Conservation (phyloP, 2,329 filamentous ascomycete genomes). For the Exophiala alcalophila region DNA sequence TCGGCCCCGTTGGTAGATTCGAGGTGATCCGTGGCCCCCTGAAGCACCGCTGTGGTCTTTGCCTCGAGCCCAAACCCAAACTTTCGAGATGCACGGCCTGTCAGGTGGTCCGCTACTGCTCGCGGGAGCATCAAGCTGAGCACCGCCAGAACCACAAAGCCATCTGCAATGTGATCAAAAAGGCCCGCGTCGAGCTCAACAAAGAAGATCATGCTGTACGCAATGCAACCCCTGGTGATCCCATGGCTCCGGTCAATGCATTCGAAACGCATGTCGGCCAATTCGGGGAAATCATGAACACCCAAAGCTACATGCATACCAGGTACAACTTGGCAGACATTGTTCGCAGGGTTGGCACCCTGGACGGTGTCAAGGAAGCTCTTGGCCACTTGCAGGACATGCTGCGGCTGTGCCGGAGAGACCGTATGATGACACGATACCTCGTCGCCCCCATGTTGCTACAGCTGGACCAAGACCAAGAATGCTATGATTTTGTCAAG, state of each 20-base stretch:
- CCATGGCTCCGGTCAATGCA: slow-evolving; percentile 32
- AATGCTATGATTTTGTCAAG: slow-evolving; percentile 52
- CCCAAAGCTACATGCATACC: slow-evolving; percentile 47
- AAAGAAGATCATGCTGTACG: slow-evolving; percentile 42
- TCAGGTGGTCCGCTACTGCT: slow-evolving; percentile 47
- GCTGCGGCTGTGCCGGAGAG: slow-evolving; percentile 44
- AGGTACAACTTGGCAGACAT: slow-evolving; percentile 36
- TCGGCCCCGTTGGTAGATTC: too few species aligned
- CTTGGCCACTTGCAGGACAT: slow-evolving; percentile 46
- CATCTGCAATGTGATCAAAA: slow-evolving; percentile 41
- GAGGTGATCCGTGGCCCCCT: slow-evolving; percentile 11
- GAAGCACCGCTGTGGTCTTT: slow-evolving; percentile 31
- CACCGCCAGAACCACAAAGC: slow-evolving; percentile 42
- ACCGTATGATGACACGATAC: slow-evolving; percentile 46
- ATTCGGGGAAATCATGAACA: slow-evolving; percentile 45
- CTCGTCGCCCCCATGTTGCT: slow-evolving; percentile 45
- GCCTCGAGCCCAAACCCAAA: slow-evolving; percentile 28
- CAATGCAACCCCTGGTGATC: slow-evolving; percentile 31
- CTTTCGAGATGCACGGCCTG: slow-evolving; percentile 45
- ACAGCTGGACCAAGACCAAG: slow-evolving; percentile 50
- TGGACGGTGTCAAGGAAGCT: slow-evolving; percentile 38
- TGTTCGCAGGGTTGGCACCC: slow-evolving; percentile 36
- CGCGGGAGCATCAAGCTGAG: slow-evolving; percentile 42
- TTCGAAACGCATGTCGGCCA: slow-evolving; percentile 42
- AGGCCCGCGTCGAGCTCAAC: slow-evolving; percentile 32